Percentiles rank a stretch among this genome's conserved stretches.
phyloP scores from a whole-genome alignment of 148 eudicot species.

The Vaccinium macrocarpon region DNA sequence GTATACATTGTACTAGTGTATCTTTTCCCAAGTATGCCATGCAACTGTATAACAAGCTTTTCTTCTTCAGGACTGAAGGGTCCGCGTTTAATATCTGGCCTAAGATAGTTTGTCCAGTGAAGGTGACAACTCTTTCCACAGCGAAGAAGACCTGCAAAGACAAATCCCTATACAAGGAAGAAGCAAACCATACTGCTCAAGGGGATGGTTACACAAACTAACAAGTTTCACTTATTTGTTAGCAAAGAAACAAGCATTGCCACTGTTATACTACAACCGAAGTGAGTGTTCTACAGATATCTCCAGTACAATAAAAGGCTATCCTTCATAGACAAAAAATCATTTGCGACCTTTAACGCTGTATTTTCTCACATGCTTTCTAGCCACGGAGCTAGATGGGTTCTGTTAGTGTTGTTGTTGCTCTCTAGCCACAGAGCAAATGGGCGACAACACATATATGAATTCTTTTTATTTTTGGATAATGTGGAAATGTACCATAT shows the following conservation, averaged over 20 bases:
- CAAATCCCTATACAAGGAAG: background rate
- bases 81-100: slow-evolving; percentile 71
- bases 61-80: slow-evolving; percentile 64
- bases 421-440: too few relatives aligned
- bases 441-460: too few relatives aligned
- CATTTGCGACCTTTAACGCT: too few relatives aligned
- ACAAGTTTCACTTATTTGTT: background rate
- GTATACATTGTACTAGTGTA: background rate
- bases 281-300: too few relatives aligned
- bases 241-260: background rate
- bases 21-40: slow-evolving; percentile 53
- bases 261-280: too few relatives aligned
- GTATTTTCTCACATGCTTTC: too few relatives aligned
- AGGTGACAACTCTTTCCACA: slow-evolving; percentile 81
- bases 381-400: too few relatives aligned
- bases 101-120: slow-evolving; percentile 71
- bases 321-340: too few relatives aligned
- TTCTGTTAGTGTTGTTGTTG: too few relatives aligned
- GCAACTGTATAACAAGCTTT: slow-evolving; percentile 64
- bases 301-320: too few relatives aligned
- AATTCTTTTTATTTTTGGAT: too few relatives aligned
- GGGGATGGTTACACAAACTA: background rate
- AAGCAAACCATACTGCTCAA: background rate
- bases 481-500: too few relatives aligned
- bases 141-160: slow-evolving; percentile 49